phyloP scores from a whole-genome alignment of 2,329 filamentous ascomycete genomes.

The Aspergillus udagawae region DNA sequence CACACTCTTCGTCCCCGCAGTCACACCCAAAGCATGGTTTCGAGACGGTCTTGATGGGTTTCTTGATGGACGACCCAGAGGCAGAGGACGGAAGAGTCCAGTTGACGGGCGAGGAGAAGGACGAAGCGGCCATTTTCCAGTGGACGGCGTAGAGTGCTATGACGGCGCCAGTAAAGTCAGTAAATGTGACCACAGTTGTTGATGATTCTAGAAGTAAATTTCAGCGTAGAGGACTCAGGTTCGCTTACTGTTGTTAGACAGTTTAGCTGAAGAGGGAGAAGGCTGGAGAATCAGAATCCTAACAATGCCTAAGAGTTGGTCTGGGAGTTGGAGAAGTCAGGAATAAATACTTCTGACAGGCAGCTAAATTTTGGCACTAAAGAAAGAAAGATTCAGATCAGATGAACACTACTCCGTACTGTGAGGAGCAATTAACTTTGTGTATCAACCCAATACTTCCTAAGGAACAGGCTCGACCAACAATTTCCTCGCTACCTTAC shows the following conservation, averaged over 20 bases:
- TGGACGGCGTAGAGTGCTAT: not conserved
- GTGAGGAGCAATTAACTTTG: not conserved
- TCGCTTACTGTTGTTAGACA: not conserved
- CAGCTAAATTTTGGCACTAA: not conserved
- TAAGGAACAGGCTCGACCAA: not conserved
- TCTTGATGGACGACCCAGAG: slow-evolving; percentile 32
- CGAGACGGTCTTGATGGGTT: slow-evolving; percentile 36
- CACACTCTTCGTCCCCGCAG: slow-evolving; percentile 39
- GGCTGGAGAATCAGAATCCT: not conserved
- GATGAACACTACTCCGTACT: not conserved
- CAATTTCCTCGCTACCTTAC: not conserved
- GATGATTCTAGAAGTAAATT: not conserved
- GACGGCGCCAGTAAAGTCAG: not conserved
- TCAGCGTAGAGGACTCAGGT: no score
- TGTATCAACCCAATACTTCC: not conserved
- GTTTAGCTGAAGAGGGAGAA: not conserved
- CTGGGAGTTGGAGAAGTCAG: not conserved
- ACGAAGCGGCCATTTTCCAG: slow-evolving; percentile 15
- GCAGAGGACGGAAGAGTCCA: slow-evolving; percentile 32
- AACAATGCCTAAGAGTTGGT: not conserved
- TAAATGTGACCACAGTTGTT: not conserved
- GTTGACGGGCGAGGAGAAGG: slow-evolving; percentile 25
- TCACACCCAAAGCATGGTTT: slow-evolving; percentile 42
- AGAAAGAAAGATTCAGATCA: not conserved
- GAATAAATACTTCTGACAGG: not conserved